phyloP scores from a whole-genome alignment of 495 filamentous ascomycete species.

The Emericellopsis terricola region DNA sequence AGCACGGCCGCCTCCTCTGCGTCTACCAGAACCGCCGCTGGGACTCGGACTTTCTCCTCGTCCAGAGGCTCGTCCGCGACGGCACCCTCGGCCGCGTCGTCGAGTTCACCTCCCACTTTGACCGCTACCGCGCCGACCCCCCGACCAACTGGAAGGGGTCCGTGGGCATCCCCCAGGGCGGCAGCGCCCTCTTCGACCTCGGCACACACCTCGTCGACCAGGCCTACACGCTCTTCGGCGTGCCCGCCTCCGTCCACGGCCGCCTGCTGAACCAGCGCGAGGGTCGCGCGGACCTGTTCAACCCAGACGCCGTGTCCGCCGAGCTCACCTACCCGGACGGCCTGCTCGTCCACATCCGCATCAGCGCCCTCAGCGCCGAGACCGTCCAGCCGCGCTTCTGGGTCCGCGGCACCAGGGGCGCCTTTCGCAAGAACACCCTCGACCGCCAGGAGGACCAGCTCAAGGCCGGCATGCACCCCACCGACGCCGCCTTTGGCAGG shows the following conservation, averaged over 20 bases:
- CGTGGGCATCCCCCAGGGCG: slow-evolving; percentile 40
- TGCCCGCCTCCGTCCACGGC: slow-evolving; percentile 49
- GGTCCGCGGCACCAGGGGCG: slow-evolving; percentile 64
- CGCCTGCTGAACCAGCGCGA: slow-evolving; percentile 50
- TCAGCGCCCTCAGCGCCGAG: slow-evolving; percentile 52
- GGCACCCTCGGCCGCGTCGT: slow-evolving; percentile 45
- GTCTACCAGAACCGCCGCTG: slow-evolving; percentile 84
- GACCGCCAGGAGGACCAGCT: slow-evolving; percentile 76
- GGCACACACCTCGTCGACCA: slow-evolving; percentile 78
- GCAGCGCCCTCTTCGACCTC: slow-evolving; percentile 64
- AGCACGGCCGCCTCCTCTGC: slow-evolving; percentile 42
- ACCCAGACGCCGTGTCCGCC: slow-evolving; percentile 53
- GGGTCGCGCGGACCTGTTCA: slow-evolving; percentile 19
- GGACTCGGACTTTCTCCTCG: slow-evolving; percentile 71
- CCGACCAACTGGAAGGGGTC: slow-evolving; percentile 50
- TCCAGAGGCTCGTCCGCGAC: slow-evolving; percentile 40
- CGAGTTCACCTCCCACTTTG: slow-evolving; percentile 74
- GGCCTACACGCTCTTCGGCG: slow-evolving; percentile 57
- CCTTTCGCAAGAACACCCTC: slow-evolving; percentile 61
- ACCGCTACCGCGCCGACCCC: slow-evolving; percentile 48
- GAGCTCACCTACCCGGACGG: slow-evolving; percentile 46
- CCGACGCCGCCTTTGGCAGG: slow-evolving; percentile 44
- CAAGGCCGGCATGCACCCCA: slow-evolving; percentile 45
- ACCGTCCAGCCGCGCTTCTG: slow-evolving; percentile 58
- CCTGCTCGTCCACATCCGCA: slow-evolving; percentile 47